Evolutionary conservation across 768 basidiomycete genomes (phyloP).

Genomic region (Steccherinum ochraceum): DNA sequence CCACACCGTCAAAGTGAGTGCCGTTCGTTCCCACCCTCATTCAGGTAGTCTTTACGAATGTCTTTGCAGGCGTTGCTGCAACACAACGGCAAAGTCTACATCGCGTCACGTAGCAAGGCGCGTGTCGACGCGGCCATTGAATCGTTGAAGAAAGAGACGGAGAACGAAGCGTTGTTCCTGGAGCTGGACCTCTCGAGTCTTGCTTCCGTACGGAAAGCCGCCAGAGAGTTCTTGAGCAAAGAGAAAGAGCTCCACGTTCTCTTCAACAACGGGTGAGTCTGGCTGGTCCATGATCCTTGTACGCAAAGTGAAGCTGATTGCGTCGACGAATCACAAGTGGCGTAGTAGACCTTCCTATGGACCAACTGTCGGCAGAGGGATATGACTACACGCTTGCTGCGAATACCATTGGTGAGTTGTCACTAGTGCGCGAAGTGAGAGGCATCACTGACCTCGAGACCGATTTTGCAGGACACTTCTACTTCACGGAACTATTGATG

Average conservation of each 20-base stretch:
- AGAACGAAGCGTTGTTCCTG: slow-evolving; percentile 18
- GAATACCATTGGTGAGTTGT: slow-evolving; percentile 26
- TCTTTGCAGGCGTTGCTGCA: slow-evolving; percentile 12
- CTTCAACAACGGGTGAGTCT: slow-evolving; percentile 16
- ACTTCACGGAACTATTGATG: slow-evolving; percentile 30
- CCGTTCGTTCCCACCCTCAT: too few relatives aligned
- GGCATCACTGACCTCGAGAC: neutral
- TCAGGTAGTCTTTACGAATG: too few relatives aligned
- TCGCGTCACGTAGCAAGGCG: slow-evolving; percentile 15
- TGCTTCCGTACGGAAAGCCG: slow-evolving; percentile 11
- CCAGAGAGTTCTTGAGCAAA: slow-evolving; percentile 17
- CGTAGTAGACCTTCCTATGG: slow-evolving; percentile 26
- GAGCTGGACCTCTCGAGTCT: slow-evolving; percentile 19
- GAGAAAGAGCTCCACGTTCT: slow-evolving; percentile 15
- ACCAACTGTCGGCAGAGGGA: slow-evolving; percentile 28
- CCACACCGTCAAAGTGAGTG: slow-evolving; percentile 46
- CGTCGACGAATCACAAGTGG: slow-evolving; percentile 19
- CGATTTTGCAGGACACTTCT: slow-evolving; percentile 22
- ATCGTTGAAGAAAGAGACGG: slow-evolving; percentile 17
- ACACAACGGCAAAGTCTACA: slow-evolving; percentile 25
- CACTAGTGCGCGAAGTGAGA: neutral
- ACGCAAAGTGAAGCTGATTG: neutral
- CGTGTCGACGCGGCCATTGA: slow-evolving; percentile 18
- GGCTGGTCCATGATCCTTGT: neutral
- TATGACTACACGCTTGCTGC: slow-evolving; percentile 34